Evolutionary conservation across 768 basidiomycete species (phyloP).

Genomic region (Leucosporidium yakuticum): DNA sequence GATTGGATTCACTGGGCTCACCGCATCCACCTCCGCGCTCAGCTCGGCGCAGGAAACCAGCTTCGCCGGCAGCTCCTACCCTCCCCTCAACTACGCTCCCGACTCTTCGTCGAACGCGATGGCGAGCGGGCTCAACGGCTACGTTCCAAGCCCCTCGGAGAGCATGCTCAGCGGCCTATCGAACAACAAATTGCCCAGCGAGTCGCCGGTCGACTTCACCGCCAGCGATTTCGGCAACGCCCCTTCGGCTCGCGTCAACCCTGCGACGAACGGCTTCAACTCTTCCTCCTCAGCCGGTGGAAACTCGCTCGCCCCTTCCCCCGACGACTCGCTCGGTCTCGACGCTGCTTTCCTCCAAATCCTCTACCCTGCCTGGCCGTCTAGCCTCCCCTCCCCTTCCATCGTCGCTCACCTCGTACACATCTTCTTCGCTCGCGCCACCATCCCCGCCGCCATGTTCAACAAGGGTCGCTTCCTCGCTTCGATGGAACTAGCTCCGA

Average conservation of each 20-base stretch:
- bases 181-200: background rate
- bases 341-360: constrained; percentile 15
- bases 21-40: background rate
- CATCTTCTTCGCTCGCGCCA: constrained; percentile 26
- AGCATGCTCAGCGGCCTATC: background rate
- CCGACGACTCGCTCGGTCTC: constrained; percentile 16
- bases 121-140: background rate
- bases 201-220: constrained; percentile 2
- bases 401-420: constrained; percentile 23
- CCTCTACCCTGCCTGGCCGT: constrained; percentile 24
- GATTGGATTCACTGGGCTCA: background rate
- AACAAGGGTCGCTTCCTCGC: background rate
- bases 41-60: background rate
- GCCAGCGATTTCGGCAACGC: constrained; percentile 1
- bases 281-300: background rate
- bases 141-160: background rate
- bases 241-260: background rate
- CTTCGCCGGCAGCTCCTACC: constrained; percentile 10
- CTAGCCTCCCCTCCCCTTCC: constrained; percentile 15
- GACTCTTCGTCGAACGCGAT: background rate
- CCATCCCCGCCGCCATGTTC: constrained; percentile 6
- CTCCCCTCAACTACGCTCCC: constrained; percentile 7
- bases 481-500: constrained; percentile 8
- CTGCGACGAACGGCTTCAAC: background rate
- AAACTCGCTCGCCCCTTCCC: constrained; percentile 6